phyloP scores from a whole-genome alignment of 345 rosid species.

The Eucalyptus regnans region DNA sequence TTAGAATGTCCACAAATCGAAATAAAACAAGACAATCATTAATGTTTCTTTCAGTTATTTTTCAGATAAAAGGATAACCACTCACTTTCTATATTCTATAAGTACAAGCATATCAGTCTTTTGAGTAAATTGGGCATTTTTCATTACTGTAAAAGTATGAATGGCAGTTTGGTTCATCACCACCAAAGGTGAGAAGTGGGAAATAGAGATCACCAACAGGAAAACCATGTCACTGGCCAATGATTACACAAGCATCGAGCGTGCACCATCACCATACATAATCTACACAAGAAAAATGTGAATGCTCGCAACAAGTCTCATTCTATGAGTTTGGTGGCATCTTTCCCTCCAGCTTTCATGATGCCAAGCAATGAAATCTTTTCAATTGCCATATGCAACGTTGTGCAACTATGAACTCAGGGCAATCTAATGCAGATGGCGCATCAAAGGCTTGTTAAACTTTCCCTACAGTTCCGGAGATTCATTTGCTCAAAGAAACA shows the following conservation, averaged over 20 bases:
- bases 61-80: neutral
- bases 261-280: neutral
- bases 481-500: neutral
- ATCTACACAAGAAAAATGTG: neutral
- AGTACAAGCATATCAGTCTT: neutral
- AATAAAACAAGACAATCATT: neutral
- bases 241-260: neutral
- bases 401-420: neutral
- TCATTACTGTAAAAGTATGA: neutral
- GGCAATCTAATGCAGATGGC: neutral
- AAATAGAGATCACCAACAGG: neutral
- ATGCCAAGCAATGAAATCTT: neutral
- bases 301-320: neutral
- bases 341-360: neutral
- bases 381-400: neutral
- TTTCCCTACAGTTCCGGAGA: neutral
- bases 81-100: neutral
- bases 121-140: neutral
- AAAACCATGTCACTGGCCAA: neutral
- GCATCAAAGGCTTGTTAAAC: neutral
- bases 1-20: neutral
- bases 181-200: neutral
- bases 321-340: neutral
- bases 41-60: neutral
- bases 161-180: neutral